Base-by-base conservation (phyloP, 2,329 filamentous ascomycete species). In the Phaeosphaeria sp. region DNA sequence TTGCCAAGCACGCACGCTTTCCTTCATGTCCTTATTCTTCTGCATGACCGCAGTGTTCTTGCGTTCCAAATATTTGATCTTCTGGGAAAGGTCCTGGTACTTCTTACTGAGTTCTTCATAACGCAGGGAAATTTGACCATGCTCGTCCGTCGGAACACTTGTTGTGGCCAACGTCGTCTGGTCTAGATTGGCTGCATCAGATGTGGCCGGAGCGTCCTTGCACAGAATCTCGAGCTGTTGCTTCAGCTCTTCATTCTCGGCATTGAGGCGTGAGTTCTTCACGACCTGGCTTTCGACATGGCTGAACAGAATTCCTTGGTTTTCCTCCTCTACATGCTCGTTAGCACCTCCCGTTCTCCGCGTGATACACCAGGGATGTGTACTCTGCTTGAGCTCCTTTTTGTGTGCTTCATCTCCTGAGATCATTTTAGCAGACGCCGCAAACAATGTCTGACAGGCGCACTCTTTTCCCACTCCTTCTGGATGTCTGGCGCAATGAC, bases 21-120 rank as follows among this genome's bases (percentile, higher is more conserved):
- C 68, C 53, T 80, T 81, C 67, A 78, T 78, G 2, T 77, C 69
- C 45, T 67, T 72, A 51, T 77, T 75, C 52, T 76, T 74, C 45
- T 71, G 61, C 71, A 69, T 77, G 46, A 73, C 76, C 40, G 53
- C 59, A 2, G 52, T 60, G 39, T 74, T 76, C 59, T 75, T 75
- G 53, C 64, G 72, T 42, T 76, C 68, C 8, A 72, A 57, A 47
- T 77, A 77, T 54, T 67, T 74, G 3, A 71, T 56, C 49, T 67
- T 67, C 21, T 74, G 68, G 21, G 57, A 57, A 2, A 63, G 60
- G 44, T 74, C 65, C 22, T 69, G 68, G 27, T 73, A 71, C 49
- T 65, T 67, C 55, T 72, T 73, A 43, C 61, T 69, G 36, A 80
- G 58, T 17, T 75, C 68, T 22, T 72, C 65, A 52, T 75, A 74